phyloP scores from a whole-genome alignment of 1,284 basidiomycete species.

The Ganoderma multipileum region DNA sequence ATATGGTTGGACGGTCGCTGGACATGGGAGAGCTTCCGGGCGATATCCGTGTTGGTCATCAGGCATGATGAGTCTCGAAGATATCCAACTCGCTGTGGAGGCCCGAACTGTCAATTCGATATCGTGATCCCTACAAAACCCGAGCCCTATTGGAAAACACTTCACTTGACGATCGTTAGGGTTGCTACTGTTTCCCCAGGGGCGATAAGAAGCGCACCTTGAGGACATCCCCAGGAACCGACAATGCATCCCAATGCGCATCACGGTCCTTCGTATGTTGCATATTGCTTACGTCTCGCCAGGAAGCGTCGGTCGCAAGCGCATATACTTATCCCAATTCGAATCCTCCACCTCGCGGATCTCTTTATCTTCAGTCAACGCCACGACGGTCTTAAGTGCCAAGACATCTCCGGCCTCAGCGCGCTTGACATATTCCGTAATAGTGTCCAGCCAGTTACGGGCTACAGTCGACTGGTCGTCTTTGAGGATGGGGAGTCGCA shows the following conservation, averaged over 20 bases:
- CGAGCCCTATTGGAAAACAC: neutral
- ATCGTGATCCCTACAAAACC: neutral
- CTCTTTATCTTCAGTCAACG: conserved; percentile 53
- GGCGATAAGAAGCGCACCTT: neutral
- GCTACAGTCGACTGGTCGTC: conserved; percentile 53
- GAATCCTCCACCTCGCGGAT: conserved; percentile 63
- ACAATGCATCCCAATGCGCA: neutral
- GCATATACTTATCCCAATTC: conserved; percentile 55
- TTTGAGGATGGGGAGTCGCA: conserved; percentile 50
- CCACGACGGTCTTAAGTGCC: conserved; percentile 51
- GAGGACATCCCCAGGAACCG: neutral
- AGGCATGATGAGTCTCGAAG: neutral
- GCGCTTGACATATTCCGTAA: conserved; percentile 49
- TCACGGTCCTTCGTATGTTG: neutral
- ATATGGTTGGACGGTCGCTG: neutral
- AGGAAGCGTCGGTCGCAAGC: conserved; percentile 26
- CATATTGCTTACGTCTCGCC: conserved; percentile 16
- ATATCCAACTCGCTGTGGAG: neutral
- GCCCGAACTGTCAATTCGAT: neutral
- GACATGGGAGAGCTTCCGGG: neutral
- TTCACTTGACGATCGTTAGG: neutral
- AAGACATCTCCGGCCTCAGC: conserved; percentile 44
- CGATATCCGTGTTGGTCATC: neutral
- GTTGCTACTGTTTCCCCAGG: neutral
- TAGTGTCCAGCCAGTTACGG: conserved; percentile 55